Conservation (phyloP, 1,284 basidiomycete genomes). For the Porodaedalea pini region DNA sequence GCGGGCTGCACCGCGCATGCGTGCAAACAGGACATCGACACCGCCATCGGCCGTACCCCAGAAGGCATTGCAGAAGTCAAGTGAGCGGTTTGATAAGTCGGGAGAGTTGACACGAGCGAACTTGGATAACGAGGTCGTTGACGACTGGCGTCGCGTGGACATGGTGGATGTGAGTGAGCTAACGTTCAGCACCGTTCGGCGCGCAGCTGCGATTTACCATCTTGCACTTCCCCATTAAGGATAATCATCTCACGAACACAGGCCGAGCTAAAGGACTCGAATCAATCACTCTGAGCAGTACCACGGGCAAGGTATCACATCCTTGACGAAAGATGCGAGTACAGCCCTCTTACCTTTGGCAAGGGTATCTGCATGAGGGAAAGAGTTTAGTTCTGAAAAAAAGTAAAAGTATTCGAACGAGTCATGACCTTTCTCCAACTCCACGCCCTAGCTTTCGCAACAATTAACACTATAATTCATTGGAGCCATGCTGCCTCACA, state of each 20-base stretch:
- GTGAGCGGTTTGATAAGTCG: conserved; percentile 43
- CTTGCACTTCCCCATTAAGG: background rate
- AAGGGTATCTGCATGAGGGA: too few species aligned
- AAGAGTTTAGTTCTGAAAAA: too few species aligned
- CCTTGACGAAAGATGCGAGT: too few species aligned
- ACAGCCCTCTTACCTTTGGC: too few species aligned
- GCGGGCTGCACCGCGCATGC: conserved; percentile 81
- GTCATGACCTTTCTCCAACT: too few species aligned
- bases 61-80: conserved; percentile 96
- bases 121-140: conserved; percentile 68
- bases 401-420: too few species aligned
- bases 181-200: background rate
- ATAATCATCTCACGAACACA: background rate
- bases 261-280: background rate
- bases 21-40: conserved; percentile 85
- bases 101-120: conserved; percentile 57
- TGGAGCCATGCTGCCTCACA: too few species aligned
- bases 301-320: too few species aligned
- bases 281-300: background rate
- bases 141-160: conserved; percentile 66
- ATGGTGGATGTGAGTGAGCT: conserved; percentile 30
- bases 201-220: background rate
- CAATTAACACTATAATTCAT: too few species aligned
- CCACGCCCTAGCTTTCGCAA: too few species aligned
- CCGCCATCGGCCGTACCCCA: conserved; percentile 88